phyloP scores from a whole-genome alignment of 169 alveolate genomes.

The Cryptosporidium ryanae region DNA sequence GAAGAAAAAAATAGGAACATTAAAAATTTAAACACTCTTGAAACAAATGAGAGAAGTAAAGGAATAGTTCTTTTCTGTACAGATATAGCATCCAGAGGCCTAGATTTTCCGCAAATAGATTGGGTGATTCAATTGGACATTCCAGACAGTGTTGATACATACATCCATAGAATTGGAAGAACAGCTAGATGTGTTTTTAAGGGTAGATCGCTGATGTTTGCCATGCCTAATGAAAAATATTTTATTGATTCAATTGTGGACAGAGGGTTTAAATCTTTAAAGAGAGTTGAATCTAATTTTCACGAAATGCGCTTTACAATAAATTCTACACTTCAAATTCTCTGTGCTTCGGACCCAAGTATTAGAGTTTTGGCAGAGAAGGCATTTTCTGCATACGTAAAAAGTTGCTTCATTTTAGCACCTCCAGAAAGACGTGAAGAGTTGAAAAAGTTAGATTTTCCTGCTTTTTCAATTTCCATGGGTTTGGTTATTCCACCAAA shows the following conservation, averaged over 20 bases:
- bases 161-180: conserved; percentile 97
- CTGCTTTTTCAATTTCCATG: conserved; percentile 44
- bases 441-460: neutral
- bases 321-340: conserved; percentile 35
- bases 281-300: conserved; percentile 29
- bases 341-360: conserved; percentile 53
- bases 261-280: conserved; percentile 25
- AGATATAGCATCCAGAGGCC: conserved; percentile 97
- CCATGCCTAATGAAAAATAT: conserved; percentile 64
- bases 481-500: conserved; percentile 55
- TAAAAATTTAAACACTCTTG: neutral
- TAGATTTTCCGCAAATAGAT: conserved; percentile 96
- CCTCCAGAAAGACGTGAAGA: conserved; percentile 5
- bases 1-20: neutral
- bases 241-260: conserved; percentile 11
- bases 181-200: conserved; percentile 95
- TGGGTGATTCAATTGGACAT: conserved; percentile 95
- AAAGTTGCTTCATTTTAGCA: conserved; percentile 40
- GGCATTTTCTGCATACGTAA: conserved; percentile 64
- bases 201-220: conserved; percentile 85
- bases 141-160: conserved; percentile 94
- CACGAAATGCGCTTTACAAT: conserved; percentile 59
- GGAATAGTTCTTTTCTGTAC: conserved; percentile 90
- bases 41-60: conserved; percentile 60
- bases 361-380: conserved; percentile 60